Percentiles rank a stretch among this genome's conserved stretches.
Conservation (phyloP, 225 moss, liverwort and hornwort genomes). For the Rhytidiadelphus loreus region DNA sequence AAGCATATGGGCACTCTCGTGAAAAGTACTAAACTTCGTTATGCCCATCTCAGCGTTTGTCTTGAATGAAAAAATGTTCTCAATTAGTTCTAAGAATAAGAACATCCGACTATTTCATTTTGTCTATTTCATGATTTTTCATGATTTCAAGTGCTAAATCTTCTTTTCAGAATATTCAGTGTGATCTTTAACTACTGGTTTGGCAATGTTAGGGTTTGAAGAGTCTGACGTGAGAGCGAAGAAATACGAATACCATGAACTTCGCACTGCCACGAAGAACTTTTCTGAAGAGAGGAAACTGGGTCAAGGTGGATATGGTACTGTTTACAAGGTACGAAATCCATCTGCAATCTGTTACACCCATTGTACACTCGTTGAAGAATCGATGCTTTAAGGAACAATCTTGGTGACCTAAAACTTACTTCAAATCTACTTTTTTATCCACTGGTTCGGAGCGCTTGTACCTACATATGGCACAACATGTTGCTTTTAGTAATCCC, state of each 20-base stretch:
- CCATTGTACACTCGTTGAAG: not conserved
- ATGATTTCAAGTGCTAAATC: not conserved
- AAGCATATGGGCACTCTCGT: not conserved
- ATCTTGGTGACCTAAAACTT: not conserved
- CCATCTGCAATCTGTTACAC: not conserved
- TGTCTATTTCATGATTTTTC: not conserved
- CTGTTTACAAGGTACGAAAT: conserved; percentile 19
- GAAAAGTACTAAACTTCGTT: not conserved
- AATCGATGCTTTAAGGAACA: not conserved
- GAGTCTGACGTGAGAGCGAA: conserved; percentile 1
- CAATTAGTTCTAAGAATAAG: not conserved
- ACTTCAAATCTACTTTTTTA: not conserved
- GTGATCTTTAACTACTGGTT: not conserved
- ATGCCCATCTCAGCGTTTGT: not conserved
- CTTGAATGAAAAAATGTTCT: not conserved
- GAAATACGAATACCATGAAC: conserved; percentile 8
- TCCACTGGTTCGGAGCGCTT: not conserved
- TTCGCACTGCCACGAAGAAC: conserved; percentile 11
- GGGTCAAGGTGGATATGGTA: conserved; percentile 19
- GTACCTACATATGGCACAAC: not conserved
- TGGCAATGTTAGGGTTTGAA: not conserved
- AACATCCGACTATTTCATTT: not conserved
- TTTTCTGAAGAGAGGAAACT: conserved; percentile 10
- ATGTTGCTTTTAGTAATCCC: not conserved
- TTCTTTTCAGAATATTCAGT: not conserved